These are phyloP conservation scores for Nothopassalora personata DNA, from an alignment of 2,329 filamentous ascomycete species.

Conservation along the genomic window DNA sequence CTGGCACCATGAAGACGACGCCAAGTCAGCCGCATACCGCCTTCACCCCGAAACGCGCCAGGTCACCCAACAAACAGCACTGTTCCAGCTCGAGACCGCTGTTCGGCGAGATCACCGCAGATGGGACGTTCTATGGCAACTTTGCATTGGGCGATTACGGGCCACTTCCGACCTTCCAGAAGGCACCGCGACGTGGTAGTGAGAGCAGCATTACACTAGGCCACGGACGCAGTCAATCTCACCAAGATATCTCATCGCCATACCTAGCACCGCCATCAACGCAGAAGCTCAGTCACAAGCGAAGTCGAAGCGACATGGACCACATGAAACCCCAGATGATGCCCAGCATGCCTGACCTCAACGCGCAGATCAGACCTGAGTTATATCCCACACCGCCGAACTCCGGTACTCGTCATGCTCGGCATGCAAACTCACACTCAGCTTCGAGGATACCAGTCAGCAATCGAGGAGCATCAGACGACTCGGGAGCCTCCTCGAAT, in stretches of 20 bases:
- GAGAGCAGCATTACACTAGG: conserved; percentile 60
- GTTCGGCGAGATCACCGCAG: conserved; percentile 69
- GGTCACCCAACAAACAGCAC: conserved; percentile 17
- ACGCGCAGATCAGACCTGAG: conserved; percentile 12
- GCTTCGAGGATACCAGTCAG: conserved; percentile 31
- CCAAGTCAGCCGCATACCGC: conserved; percentile 27
- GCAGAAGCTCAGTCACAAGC: conserved; percentile 28
- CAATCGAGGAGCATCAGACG: conserved; percentile 24
- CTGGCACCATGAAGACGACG: conserved; percentile 17
- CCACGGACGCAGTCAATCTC: conserved; percentile 52
- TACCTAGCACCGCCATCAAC: conserved; percentile 16
- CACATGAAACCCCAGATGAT: conserved; percentile 16
- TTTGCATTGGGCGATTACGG: conserved; percentile 28
- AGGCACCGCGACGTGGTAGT: conserved; percentile 54
- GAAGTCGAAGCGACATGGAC: conserved; percentile 32
- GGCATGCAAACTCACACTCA: conserved; percentile 15
- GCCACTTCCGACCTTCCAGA: conserved; percentile 22
- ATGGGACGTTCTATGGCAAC: conserved; percentile 46
- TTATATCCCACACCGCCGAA: conserved; percentile 26
- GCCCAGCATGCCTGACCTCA: conserved; percentile 28
- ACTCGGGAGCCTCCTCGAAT: conserved; percentile 30
- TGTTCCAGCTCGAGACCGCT: conserved; percentile 47
- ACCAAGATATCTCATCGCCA: conserved; percentile 33
- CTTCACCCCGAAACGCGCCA: conserved; percentile 21
- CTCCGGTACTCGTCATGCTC: conserved; percentile 13